Conservation (phyloP, 306 rosid genomes). For the Benincasa hispida region DNA sequence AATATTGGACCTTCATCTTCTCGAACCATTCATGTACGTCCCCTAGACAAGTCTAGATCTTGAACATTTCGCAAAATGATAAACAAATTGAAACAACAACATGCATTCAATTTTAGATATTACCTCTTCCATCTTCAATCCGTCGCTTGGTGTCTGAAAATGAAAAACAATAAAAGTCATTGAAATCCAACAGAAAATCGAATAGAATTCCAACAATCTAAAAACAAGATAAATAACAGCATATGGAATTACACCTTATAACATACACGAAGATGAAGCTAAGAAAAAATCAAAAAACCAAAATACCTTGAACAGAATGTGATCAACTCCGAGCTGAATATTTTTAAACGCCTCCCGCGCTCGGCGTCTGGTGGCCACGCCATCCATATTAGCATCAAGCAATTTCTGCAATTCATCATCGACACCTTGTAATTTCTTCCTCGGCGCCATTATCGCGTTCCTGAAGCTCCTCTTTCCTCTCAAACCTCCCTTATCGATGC, state of each 20-base stretch:
- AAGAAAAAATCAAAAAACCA: background rate
- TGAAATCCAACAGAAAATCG: background rate
- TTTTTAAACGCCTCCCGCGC: conserved; percentile 75
- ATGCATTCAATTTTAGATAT: conserved; percentile 7
- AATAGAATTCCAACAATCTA: background rate
- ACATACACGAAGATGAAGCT: background rate
- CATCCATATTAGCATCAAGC: conserved; percentile 52
- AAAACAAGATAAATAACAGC: background rate
- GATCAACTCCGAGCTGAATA: conserved; percentile 71
- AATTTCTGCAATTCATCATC: conserved; percentile 43
- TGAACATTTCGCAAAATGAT: background rate
- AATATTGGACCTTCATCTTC: too few relatives aligned
- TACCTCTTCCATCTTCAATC: conserved; percentile 64
- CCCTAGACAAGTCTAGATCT: too few relatives aligned
- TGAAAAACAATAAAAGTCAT: background rate
- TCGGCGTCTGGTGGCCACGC: conserved; percentile 56
- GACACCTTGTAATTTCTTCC: conserved; percentile 35
- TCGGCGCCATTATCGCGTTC: conserved; percentile 27
- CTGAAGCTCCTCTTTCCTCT: conserved; percentile 8
- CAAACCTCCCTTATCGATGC: conserved; percentile 14
- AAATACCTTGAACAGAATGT: conserved; percentile 62
- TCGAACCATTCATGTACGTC: too few relatives aligned
- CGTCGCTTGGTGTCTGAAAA: conserved; percentile 61
- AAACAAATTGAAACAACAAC: background rate
- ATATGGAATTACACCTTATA: background rate